Conservation (phyloP, 2,329 filamentous ascomycete species). For the Cladorrhinum sp. region DNA sequence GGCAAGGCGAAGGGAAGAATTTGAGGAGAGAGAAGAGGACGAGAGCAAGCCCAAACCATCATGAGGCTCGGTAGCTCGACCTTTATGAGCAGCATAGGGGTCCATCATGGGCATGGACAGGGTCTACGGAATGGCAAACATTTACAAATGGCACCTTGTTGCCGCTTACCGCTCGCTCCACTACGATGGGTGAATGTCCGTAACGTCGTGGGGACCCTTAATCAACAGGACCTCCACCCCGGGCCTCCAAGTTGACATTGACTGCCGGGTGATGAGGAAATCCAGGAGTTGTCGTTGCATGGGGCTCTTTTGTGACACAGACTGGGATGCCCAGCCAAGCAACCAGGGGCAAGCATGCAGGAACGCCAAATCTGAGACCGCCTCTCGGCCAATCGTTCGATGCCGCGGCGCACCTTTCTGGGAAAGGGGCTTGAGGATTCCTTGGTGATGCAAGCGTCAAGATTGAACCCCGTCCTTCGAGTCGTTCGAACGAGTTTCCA, state of each 20-base stretch:
- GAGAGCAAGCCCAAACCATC: conserved; percentile 14
- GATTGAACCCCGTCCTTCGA: conserved; percentile 1
- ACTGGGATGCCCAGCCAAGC: conserved; percentile 15
- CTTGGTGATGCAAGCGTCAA: neutral
- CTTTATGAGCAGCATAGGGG: conserved; percentile 16
- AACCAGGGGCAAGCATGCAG: conserved; percentile 20
- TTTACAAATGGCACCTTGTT: neutral
- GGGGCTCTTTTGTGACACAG: conserved; percentile 12
- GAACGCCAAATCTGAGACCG: conserved; percentile 26
- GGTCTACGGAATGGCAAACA: neutral
- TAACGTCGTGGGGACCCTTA: conserved; percentile 11
- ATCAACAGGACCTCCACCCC: conserved; percentile 12
- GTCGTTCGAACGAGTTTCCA: conserved; percentile 6
- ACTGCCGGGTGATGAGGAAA: conserved; percentile 8
- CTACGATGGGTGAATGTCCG: neutral
- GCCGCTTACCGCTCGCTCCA: neutral
- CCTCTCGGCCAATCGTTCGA: conserved; percentile 21
- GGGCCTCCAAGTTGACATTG: conserved; percentile 8
- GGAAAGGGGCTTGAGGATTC: conserved; percentile 19
- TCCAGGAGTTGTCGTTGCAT: conserved; percentile 20
- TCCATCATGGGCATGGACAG: conserved; percentile 2
- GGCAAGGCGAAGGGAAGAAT: conserved; percentile 21
- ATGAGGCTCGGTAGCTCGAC: conserved; percentile 10
- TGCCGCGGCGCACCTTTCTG: conserved; percentile 14
- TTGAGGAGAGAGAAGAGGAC: conserved; percentile 22